Conservation (phyloP, 352 stramenopile genomes). For the Pythium aphanidermatum region DNA sequence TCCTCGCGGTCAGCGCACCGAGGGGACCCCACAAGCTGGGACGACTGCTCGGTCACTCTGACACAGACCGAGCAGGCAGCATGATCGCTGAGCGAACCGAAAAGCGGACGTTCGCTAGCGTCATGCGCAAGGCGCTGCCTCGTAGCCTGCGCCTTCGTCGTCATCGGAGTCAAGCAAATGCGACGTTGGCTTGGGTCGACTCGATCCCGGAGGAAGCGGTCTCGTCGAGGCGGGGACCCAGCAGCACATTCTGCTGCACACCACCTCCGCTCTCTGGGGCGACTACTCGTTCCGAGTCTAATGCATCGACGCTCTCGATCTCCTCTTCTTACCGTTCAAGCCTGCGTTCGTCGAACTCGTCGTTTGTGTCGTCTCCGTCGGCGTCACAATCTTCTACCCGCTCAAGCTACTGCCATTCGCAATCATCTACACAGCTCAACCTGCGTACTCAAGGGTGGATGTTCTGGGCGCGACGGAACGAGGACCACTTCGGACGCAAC, state of each 20-base stretch:
- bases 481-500: constrained; percentile 1
- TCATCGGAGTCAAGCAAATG: constrained; percentile 3
- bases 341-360: constrained; percentile 8
- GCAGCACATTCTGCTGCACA: constrained; percentile 13
- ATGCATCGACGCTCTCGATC: not conserved
- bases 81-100: too few relatives aligned
- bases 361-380: constrained; percentile 25
- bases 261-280: constrained; percentile 3
- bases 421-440: constrained; percentile 9
- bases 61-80: too few relatives aligned
- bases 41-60: too few relatives aligned
- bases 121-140: constrained; percentile 3
- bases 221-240: constrained; percentile 1
- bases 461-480: constrained; percentile 31
- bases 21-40: too few relatives aligned
- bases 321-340: not conserved
- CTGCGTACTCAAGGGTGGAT: constrained; percentile 31
- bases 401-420: too few relatives aligned
- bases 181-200: constrained; percentile 3
- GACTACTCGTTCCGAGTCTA: not conserved
- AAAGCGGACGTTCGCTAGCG: constrained; percentile 1
- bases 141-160: not conserved
- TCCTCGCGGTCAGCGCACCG: too few relatives aligned
- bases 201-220: not conserved
- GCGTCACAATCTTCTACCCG: too few relatives aligned